Percentiles rank a stretch among this genome's conserved stretches.
Evolutionary conservation across 2,329 filamentous ascomycete species (phyloP).

Genomic region (Fusarium sambucinum): DNA sequence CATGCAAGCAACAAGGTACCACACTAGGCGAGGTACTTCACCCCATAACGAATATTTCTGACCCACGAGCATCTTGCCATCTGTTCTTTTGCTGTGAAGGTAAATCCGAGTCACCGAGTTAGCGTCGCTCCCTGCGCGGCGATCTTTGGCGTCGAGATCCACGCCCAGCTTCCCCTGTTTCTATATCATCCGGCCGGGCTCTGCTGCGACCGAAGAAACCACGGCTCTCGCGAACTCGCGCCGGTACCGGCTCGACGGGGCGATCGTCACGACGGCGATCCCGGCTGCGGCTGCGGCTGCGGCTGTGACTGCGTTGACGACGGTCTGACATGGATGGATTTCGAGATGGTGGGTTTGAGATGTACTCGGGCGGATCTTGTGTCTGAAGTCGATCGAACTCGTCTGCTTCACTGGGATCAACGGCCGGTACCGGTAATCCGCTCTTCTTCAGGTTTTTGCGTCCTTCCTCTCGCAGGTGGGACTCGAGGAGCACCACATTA

Average conservation of each 20-base stretch:
- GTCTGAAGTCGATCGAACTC: slow-evolving; percentile 60
- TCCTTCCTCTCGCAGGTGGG: slow-evolving; percentile 76
- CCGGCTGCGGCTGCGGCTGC: slow-evolving; percentile 30
- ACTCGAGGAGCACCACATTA: slow-evolving; percentile 77
- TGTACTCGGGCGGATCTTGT: slow-evolving; percentile 48
- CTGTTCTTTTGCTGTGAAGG: not conserved
- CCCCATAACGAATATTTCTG: slow-evolving; percentile 27
- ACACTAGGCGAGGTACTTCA: not conserved
- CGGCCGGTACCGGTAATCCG: slow-evolving; percentile 60
- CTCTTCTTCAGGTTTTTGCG: slow-evolving; percentile 65
- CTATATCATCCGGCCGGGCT: slow-evolving; percentile 49
- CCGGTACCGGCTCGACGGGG: slow-evolving; percentile 47
- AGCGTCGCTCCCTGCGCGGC: slow-evolving; percentile 40
- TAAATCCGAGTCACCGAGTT: slow-evolving; percentile 36
- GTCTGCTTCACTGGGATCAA: slow-evolving; percentile 66
- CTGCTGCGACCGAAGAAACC: slow-evolving; percentile 49
- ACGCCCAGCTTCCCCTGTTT: slow-evolving; percentile 45
- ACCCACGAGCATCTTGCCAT: slow-evolving; percentile 30
- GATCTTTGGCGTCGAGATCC: slow-evolving; percentile 38
- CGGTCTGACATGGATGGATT: slow-evolving; percentile 43
- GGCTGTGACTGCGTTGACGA: slow-evolving; percentile 34
- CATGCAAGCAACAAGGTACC: slow-evolving; percentile 4
- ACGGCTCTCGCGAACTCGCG: slow-evolving; percentile 46
- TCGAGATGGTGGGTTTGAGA: slow-evolving; percentile 46
- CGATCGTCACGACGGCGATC: slow-evolving; percentile 28